Base-by-base conservation (phyloP, 2,329 filamentous ascomycete genomes). In the Albifimbria verrucaria region DNA sequence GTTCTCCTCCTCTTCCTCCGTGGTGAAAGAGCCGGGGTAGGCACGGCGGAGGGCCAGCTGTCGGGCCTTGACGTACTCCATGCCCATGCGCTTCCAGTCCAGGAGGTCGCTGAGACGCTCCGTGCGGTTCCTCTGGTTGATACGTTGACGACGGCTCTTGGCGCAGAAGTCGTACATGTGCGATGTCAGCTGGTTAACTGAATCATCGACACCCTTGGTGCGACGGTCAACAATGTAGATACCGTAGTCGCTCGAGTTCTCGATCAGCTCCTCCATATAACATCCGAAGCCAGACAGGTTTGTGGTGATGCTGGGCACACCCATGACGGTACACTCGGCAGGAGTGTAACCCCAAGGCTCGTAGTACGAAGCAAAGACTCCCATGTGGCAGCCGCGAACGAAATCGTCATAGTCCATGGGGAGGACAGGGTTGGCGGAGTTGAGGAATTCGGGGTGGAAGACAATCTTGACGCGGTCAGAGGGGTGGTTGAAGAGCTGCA, bases 301-400 rank as follows among this genome's bases (percentile, higher is more conserved):
- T 24, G 93, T 97, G 11, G 94, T 97, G 73, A 99, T 97, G 72
- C 91, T 96, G 43, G 94, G 94, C 41, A 99, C 92, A 63, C 94
- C 94, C 94, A 97, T 97, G 57, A 97, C 94, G 0, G 94, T 97
- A 73, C 94, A 99, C 72, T 97, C 94, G 50, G 94, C 93, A 0
- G 93, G 94, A 2, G 94, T 99, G 74, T 99, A 99, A 45, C 94
- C 94, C 94, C 94, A 99, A 9, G 94, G 94, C 76, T 99, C 94
- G 71, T 99, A 99, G 82, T 97, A 97, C 3, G 94, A 97, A 22
- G 93, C 82, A 75, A 99, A 99, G 53, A 99, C 86, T 64, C 94
- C 94, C 67, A 99, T 77, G 72, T 99, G 93, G 41, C 93, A 97
- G 59, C 94, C 94, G 52, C 94, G 90, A 44, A 99, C 94, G 68